phyloP scores from a whole-genome alignment of 768 basidiomycete species.

The Megacollybia marginata region DNA sequence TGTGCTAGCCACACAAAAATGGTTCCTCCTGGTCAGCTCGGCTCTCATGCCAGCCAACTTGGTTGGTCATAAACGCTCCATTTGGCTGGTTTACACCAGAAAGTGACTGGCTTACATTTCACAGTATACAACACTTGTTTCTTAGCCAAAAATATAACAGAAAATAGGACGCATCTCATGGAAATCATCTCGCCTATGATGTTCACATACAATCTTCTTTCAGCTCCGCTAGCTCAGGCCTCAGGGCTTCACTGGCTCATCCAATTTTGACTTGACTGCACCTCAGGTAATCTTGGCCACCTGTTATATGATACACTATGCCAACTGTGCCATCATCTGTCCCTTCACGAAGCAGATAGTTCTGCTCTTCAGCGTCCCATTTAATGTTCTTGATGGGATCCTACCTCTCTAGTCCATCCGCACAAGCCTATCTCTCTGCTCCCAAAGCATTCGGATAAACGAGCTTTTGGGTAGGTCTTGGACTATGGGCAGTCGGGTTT shows the following conservation, averaged over 20 bases:
- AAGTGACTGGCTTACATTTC: conserved; percentile 21
- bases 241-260: too few species aligned
- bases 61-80: too few species aligned
- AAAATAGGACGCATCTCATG: too few species aligned
- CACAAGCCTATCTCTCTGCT: conserved; percentile 26
- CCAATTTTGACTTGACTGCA: too few species aligned
- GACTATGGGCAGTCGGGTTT: conserved; percentile 66
- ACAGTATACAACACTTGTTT: conserved; percentile 2
- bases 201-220: too few species aligned
- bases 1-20: conserved; percentile 24
- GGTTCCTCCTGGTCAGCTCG: too few species aligned
- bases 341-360: conserved; percentile 51
- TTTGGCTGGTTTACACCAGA: conserved; percentile 60
- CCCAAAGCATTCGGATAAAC: too few species aligned
- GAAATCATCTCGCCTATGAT: too few species aligned
- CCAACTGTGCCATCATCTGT: conserved; percentile 38
- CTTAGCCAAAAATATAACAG: too few species aligned
- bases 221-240: too few species aligned
- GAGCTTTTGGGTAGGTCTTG: conserved; percentile 49
- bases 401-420: conserved; percentile 37
- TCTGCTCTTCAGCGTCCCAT: conserved; percentile 31
- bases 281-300: too few species aligned
- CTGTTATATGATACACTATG: too few species aligned
- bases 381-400: conserved; percentile 49
- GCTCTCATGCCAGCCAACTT: conserved; percentile 63